Conservation (phyloP, 106 monocot genomes). For the Amphibolis antarctica region DNA sequence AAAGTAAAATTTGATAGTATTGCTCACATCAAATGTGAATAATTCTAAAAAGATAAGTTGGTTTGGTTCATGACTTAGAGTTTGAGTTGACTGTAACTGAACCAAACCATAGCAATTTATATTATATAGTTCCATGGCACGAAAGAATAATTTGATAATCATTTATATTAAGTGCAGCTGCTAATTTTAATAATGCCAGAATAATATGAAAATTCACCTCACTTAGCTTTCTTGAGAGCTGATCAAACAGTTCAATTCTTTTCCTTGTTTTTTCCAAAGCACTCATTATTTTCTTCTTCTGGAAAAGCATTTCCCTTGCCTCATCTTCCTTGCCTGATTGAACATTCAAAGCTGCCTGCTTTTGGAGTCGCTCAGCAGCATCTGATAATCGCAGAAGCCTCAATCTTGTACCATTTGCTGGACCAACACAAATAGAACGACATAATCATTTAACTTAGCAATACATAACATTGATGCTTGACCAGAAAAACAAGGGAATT, state of each 20-base stretch:
- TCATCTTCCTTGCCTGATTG: constrained; percentile 47
- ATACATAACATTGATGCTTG: background rate
- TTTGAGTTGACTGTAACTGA: no score
- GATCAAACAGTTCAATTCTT: constrained; percentile 55
- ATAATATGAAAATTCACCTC: constrained; percentile 30
- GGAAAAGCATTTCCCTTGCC: constrained; percentile 50
- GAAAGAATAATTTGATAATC: background rate
- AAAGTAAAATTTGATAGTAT: no score
- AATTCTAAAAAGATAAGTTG: no score
- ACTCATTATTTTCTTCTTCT: constrained; percentile 55
- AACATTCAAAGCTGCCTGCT: constrained; percentile 39
- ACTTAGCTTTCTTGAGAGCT: constrained; percentile 51
- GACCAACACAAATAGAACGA: constrained; percentile 5
- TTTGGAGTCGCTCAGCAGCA: constrained; percentile 60
- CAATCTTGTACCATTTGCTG: constrained; percentile 55
- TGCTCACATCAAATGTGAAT: background rate
- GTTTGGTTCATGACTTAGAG: no score
- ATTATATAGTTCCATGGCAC: background rate
- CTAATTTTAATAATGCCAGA: no score
- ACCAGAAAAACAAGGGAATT: background rate
- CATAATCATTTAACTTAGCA: background rate
- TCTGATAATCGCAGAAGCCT: constrained; percentile 69
- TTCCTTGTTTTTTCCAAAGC: constrained; percentile 57
- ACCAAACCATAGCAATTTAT: no score
- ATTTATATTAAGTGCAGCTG: no score